A percentile compares a stretch with the other conserved stretches of the same genome.
These are phyloP conservation scores for Tricholoma terreum DNA, from an alignment of 768 basidiomycete species.

Conservation along the genomic window DNA sequence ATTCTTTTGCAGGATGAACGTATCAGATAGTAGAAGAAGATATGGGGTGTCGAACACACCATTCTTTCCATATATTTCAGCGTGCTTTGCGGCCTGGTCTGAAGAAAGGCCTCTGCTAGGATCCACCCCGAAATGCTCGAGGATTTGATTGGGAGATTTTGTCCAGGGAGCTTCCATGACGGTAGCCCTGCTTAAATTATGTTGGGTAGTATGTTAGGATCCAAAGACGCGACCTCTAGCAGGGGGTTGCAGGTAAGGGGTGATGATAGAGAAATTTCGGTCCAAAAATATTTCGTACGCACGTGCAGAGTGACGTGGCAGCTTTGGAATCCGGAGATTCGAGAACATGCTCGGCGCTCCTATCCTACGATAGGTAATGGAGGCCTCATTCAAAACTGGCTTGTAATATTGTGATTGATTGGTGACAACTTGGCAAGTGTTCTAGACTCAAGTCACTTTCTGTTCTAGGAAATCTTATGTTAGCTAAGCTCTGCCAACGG, in stretches of 20 bases:
- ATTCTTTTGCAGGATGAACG: constrained; percentile 46
- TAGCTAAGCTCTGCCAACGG: too few species aligned
- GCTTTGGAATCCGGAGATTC: background rate
- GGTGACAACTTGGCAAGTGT: too few species aligned
- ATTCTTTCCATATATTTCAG: constrained; percentile 82
- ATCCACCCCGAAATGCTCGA: constrained; percentile 73
- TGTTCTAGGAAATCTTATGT: too few species aligned
- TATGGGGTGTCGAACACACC: constrained; percentile 40
- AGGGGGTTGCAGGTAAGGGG: constrained; percentile 3
- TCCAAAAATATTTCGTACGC: constrained; percentile 24
- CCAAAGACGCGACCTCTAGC: constrained; percentile 9
- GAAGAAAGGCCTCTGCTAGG: constrained; percentile 57
- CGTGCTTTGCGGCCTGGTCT: constrained; percentile 69
- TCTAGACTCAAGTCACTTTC: too few species aligned
- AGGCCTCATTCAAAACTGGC: too few species aligned
- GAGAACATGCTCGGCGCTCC: too few species aligned
- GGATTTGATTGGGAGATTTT: constrained; percentile 58
- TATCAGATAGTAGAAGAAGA: background rate
- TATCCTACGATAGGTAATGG: too few species aligned
- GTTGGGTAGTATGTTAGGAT: constrained; percentile 12
- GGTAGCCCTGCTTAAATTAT: constrained; percentile 14
- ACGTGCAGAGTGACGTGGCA: constrained; percentile 45
- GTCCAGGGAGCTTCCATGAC: constrained; percentile 81
- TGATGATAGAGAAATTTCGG: background rate
- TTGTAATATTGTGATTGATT: too few species aligned